A percentile compares a stretch with the other conserved stretches of the same genome.
phyloP scores from a whole-genome alignment of 305 asterid genomes.

The Fraxinus nigra region DNA sequence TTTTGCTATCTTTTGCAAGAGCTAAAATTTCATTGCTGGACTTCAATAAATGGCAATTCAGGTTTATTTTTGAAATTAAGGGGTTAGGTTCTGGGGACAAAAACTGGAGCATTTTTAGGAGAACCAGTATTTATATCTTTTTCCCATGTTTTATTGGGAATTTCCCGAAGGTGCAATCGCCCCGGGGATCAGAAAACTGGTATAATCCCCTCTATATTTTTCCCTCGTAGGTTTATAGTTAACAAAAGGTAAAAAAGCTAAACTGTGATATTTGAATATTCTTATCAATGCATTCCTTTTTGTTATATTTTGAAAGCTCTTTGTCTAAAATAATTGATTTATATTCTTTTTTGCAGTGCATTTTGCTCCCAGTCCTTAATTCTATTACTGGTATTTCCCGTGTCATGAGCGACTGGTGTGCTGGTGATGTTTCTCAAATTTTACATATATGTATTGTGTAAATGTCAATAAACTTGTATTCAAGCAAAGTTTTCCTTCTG shows the following conservation, averaged over 20 bases:
- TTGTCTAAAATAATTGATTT: constrained; percentile 18
- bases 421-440: constrained; percentile 21
- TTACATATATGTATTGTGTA: constrained; percentile 29
- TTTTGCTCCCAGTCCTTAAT: constrained; percentile 8
- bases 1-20: background rate
- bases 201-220: background rate
- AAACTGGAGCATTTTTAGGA: background rate
- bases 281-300: background rate
- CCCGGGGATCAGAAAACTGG: background rate
- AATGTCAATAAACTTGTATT: constrained; percentile 31
- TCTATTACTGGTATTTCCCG: constrained; percentile 15
- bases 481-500: constrained; percentile 29
- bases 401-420: constrained; percentile 10
- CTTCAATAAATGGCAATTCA: background rate
- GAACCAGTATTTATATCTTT: background rate
- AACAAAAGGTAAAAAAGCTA: background rate
- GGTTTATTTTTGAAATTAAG: background rate
- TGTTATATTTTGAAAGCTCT: background rate
- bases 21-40: background rate
- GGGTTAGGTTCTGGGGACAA: background rate
- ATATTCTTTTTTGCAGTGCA: constrained; percentile 27
- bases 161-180: background rate
- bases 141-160: background rate
- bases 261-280: background rate
- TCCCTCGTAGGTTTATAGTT: background rate